Base-by-base conservation (phyloP, 1,139 yeast genomes). In the Blastobotrys serpentis region DNA sequence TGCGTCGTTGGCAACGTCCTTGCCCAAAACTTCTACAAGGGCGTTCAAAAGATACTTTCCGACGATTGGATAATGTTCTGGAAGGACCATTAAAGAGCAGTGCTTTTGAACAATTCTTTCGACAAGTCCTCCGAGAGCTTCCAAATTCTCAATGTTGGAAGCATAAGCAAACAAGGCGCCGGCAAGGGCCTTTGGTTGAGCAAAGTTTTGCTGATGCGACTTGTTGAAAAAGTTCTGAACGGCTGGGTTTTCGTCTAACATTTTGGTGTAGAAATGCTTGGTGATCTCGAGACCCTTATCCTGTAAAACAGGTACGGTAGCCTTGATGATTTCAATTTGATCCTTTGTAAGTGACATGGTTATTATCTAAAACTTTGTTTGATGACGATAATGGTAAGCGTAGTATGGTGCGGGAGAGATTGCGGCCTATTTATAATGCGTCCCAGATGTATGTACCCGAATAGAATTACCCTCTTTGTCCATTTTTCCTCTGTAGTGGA, bases 11-110 rank as follows among this genome's bases (percentile, higher is more conserved):
- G 86, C 86, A 22, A 73, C 71, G 29, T 73, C 76, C 29, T 69
- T 70, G 8, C 88, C 88, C 38, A 83, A 68, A 42, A 80, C 73
- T 50, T 75, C 75, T 44, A 67, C 63, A 68, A 84, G 75, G 17
- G 87, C 79, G 23, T 68, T 70, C 41, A 83, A 63, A 30, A 84
- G 67, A 56, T 76, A 73, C 39, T 66, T 62, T 29, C 88, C 89
- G 34, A 84, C 88, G 53, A 80, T 72, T 14, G 82, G 79, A 57
- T 84, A 84, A 51, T 82, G 86, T 49, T 78, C 84, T 2, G 88
- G 79, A 50, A 67, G 64, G 40, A 84, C 74, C 59, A 77, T 79
- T 51, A 83, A 68, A 43, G 86, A 85, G 53, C 80, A 82, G 56
- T 84, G 89, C 64, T 82, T 83, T 53, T 73, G 73, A 33, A 79